phyloP scores from a whole-genome alignment of 23 red algal genomes.

The Agarophyton chilense region DNA sequence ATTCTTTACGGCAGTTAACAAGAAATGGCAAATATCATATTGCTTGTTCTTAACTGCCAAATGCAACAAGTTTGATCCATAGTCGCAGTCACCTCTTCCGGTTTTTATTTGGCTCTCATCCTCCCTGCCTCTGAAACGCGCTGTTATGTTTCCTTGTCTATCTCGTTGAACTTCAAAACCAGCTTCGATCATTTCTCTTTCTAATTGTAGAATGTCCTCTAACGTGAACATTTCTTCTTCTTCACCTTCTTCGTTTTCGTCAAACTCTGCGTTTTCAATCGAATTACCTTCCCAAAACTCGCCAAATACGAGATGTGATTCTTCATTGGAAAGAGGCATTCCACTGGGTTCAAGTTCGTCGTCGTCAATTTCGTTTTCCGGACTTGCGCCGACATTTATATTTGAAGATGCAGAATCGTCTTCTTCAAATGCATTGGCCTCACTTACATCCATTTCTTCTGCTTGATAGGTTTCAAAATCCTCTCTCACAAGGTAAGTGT shows the following conservation, averaged over 20 bases:
- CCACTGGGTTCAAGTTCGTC: background rate
- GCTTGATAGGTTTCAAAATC: slow-evolving; percentile 1
- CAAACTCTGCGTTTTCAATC: background rate
- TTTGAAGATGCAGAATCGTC: background rate
- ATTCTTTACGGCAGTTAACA: background rate
- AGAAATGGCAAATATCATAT: background rate
- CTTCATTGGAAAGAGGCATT: background rate
- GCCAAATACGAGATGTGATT: background rate
- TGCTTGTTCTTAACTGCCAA: slow-evolving; percentile 16
- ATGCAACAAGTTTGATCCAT: slow-evolving; percentile 21
- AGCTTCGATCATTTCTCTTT: slow-evolving; percentile 13
- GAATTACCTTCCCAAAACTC: background rate
- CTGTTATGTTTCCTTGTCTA: slow-evolving; percentile 28
- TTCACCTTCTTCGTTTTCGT: slow-evolving; percentile 27
- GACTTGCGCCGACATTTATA: background rate
- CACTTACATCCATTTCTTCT: background rate
- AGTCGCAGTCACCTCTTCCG: slow-evolving; percentile 8
- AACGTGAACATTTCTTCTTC: slow-evolving; percentile 25
- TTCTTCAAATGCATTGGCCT: background rate
- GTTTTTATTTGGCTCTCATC: background rate
- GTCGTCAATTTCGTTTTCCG: background rate
- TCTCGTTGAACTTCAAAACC: slow-evolving; percentile 22
- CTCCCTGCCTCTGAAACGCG: slow-evolving; percentile 5
- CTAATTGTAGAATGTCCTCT: slow-evolving; percentile 24
- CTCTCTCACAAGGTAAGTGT: slow-evolving; percentile 16